Evolutionary conservation across 805 yeast species (phyloP).

Genomic region (Wickerhamomyces strasburgensis): DNA sequence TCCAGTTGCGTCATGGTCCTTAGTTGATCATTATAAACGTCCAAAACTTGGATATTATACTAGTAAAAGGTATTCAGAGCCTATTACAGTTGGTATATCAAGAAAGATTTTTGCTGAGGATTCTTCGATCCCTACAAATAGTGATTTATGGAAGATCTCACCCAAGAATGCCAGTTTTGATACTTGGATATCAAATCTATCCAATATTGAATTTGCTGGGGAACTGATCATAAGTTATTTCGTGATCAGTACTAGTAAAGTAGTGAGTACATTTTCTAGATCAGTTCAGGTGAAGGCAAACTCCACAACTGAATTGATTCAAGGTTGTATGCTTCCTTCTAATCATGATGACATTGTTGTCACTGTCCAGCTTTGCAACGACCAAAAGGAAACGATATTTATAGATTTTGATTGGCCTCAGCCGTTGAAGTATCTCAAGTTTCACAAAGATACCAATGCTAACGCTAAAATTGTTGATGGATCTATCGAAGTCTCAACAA

Average conservation of each 20-base stretch:
- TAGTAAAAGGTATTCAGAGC: conserved; percentile 36
- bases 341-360: conserved; percentile 11
- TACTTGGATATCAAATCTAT: conserved; percentile 12
- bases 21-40: conserved; percentile 36
- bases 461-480: conserved; percentile 27
- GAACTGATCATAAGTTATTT: conserved; percentile 7
- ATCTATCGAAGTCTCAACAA: conserved; percentile 22
- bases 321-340: background rate
- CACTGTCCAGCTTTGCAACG: conserved; percentile 13
- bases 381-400: conserved; percentile 24
- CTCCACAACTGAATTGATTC: conserved; percentile 4
- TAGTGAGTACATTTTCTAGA: background rate
- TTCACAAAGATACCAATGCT: conserved; percentile 6
- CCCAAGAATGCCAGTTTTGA: conserved; percentile 7
- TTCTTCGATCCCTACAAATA: conserved; percentile 9
- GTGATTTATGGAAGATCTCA: conserved; percentile 6
- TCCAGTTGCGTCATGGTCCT: conserved; percentile 50
- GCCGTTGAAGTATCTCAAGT: conserved; percentile 19
- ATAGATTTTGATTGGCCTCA: conserved; percentile 47
- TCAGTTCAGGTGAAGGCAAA: conserved; percentile 2
- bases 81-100: conserved; percentile 18
- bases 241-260: conserved; percentile 1
- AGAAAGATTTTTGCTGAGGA: conserved; percentile 13
- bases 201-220: conserved; percentile 2
- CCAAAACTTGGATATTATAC: conserved; percentile 46